Percentiles rank a stretch among this genome's conserved stretches.
phyloP scores from a whole-genome alignment of 257 asterid species.

The Solanum dulcamara region DNA sequence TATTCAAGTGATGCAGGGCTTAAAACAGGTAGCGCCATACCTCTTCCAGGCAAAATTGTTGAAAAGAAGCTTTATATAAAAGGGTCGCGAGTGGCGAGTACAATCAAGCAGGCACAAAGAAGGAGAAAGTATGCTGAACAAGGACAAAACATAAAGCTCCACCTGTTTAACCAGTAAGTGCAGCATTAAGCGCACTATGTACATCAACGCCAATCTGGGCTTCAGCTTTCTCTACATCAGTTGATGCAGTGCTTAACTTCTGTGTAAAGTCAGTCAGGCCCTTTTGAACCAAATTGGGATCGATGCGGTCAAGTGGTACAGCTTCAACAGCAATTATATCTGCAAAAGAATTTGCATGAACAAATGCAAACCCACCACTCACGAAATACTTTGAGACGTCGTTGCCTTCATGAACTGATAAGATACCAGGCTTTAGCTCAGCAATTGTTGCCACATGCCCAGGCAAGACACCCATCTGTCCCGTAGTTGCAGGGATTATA shows the following conservation, averaged over 20 bases:
- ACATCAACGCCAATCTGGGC: constrained; percentile 78
- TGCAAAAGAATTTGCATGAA: constrained; percentile 69
- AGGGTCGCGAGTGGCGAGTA: not conserved
- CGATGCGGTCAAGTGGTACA: constrained; percentile 53
- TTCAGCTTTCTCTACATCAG: constrained; percentile 80
- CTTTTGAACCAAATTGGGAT: constrained; percentile 52
- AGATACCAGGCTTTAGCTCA: constrained; percentile 65
- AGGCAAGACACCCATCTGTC: constrained; percentile 91
- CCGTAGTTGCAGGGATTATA: constrained; percentile 69
- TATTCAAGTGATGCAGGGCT: not conserved
- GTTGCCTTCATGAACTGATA: constrained; percentile 67
- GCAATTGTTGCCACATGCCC: constrained; percentile 92
- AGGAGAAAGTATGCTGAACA: not conserved
- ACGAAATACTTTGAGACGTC: constrained; percentile 55
- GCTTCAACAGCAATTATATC: constrained; percentile 73
- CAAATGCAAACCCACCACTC: constrained; percentile 71
- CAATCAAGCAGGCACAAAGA: not conserved
- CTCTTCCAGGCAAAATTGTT: not conserved
- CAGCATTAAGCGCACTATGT: constrained; percentile 81
- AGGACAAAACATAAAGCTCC: not conserved
- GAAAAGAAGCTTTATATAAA: not conserved
- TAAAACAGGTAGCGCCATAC: not conserved
- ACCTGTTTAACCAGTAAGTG: constrained; percentile 44
- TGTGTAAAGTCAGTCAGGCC: constrained; percentile 64
- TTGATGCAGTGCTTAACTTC: constrained; percentile 59